phyloP scores from a whole-genome alignment of 169 alveolate genomes.

The Cryptosporidium canis region DNA sequence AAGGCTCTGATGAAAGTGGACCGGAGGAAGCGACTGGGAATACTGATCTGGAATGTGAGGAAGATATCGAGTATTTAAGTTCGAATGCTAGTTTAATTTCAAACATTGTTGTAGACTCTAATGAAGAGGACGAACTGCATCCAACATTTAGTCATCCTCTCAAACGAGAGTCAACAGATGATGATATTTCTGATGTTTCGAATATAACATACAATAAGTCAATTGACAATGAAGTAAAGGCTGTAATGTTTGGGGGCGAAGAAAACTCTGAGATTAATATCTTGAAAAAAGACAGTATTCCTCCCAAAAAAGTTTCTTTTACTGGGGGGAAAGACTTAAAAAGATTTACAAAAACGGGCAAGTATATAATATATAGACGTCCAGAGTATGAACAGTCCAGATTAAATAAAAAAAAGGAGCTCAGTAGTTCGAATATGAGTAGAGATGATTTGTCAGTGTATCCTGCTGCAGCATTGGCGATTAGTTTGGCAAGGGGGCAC shows the following conservation, averaged over 20 bases:
- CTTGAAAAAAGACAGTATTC: neutral
- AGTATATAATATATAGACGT: constrained; percentile 43
- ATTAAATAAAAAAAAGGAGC: neutral
- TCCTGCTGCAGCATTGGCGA: constrained; percentile 64
- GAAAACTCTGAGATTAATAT: neutral
- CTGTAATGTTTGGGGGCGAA: neutral
- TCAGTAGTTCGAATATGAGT: neutral
- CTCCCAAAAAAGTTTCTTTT: neutral
- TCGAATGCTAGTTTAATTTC: neutral
- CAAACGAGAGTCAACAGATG: constrained; percentile 3
- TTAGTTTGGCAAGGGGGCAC: constrained; percentile 70
- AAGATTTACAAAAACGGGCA: constrained; percentile 63
- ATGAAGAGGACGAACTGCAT: neutral
- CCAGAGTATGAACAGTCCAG: constrained; percentile 54
- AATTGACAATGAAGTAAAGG: neutral
- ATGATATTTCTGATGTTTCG: neutral
- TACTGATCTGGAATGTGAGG: neutral
- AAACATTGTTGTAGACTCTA: neutral
- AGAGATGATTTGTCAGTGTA: neutral
- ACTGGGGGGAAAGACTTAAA: neutral
- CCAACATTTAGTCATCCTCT: neutral
- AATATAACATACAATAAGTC: neutral
- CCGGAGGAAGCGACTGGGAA: neutral
- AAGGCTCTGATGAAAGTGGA: too few relatives aligned
- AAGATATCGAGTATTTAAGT: neutral